Base-by-base conservation (phyloP, 768 basidiomycete genomes). In the Collybia sordida region DNA sequence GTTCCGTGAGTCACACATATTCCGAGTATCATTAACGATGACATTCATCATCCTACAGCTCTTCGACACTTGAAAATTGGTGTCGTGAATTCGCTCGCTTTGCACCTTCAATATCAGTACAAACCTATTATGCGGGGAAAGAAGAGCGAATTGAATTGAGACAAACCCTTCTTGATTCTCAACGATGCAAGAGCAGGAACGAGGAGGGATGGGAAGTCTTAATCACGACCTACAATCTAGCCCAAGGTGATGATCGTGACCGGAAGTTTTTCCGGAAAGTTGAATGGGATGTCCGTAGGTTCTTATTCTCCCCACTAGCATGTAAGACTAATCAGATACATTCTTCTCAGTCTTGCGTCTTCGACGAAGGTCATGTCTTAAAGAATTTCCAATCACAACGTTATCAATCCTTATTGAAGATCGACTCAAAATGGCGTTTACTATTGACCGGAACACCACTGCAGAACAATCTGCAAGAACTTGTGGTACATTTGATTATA, bases 371-470 rank as follows among this genome's bases (percentile, higher is more conserved):
- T 1, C 97, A 99, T 64, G 85, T 94, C 45, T 74, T 99, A 54
- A 99, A 99, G 74, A 99, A 98, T 63, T 95, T 91, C 67, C 89
- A 95, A 57, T 96, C 93, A n/a, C 93, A 97, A 60, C 88, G 95
- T 18, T 98, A 99, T 65, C 86, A 90, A 62, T 82, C 91, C 8
- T 70, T 99, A 12, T 73, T 98, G 58, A 87, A 85, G 62, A 90
- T 92, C 62, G 81, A 85, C 15, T 89, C 92, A 1, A 81, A 80
- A 37, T 99, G 97, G 96, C 79, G 94, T 31, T 72, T 98, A 21
- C 78, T 99, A 19, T 77, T 99, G 17, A 99, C 97, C 0, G 97
- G 97, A 6, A 99, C 97, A 0, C 97, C 97, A 0, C 67, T 99
- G 54, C 97, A 93, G 60, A 93, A 93, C 63, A 93, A 93, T 64